phyloP scores from a whole-genome alignment of 2,329 filamentous ascomycete species.

The Colletotrichum sp. region DNA sequence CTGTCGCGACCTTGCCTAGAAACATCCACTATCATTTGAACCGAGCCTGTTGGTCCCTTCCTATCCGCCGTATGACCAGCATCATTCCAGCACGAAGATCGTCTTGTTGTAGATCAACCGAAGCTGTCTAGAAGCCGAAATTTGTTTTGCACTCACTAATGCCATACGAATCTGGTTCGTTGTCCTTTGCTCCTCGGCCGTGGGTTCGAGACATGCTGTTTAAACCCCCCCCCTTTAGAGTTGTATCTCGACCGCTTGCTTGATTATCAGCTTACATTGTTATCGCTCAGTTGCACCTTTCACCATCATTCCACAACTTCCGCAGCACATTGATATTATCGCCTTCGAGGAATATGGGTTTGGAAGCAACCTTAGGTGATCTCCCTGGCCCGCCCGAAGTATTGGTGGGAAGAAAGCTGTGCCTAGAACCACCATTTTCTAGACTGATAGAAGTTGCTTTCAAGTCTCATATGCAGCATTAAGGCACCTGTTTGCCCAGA shows the following conservation, averaged over 20 bases:
- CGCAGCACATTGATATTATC: neutral
- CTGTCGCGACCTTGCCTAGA: neutral
- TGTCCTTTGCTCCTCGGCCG: neutral
- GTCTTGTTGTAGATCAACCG: neutral
- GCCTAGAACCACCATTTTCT: neutral
- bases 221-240: neutral
- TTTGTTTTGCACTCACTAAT: neutral
- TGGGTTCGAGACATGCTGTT: neutral
- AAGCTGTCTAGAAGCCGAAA: neutral
- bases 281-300: neutral
- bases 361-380: neutral
- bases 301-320: neutral
- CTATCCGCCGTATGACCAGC: neutral
- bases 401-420: neutral
- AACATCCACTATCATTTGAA: neutral
- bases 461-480: neutral
- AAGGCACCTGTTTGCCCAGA: neutral
- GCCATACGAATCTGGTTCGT: neutral
- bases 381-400: neutral
- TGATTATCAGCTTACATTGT: neutral
- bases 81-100: neutral
- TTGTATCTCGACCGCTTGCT: neutral
- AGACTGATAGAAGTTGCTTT: neutral
- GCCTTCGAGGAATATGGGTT: neutral
- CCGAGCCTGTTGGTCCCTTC: neutral